Conservation (phyloP, 495 filamentous ascomycete genomes). For the Talaromyces liani region DNA sequence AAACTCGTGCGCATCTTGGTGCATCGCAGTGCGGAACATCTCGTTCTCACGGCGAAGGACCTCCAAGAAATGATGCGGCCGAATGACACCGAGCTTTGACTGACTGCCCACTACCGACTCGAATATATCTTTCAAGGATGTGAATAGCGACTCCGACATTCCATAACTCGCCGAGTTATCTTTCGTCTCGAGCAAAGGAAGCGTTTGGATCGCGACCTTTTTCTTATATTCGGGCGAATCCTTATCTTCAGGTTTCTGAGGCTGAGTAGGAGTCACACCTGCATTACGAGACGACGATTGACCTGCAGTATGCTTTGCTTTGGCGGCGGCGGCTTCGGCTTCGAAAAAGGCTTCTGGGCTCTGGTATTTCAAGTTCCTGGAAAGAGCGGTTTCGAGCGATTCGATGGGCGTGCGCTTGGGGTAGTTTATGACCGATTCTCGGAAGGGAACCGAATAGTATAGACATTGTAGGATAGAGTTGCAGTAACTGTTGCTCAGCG, state of each 20-base stretch:
- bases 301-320: conserved; percentile 30
- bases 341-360: conserved; percentile 31
- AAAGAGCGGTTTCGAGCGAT: conserved; percentile 39
- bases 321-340: conserved; percentile 36
- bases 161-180: conserved; percentile 75
- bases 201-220: conserved; percentile 80
- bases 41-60: conserved; percentile 90
- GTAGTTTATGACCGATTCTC: conserved; percentile 91
- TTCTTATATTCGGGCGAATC: conserved; percentile 95
- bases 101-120: conserved; percentile 78
- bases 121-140: conserved; percentile 92
- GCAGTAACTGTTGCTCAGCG: conserved; percentile 62
- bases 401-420: conserved; percentile 58
- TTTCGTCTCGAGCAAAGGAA: conserved; percentile 75
- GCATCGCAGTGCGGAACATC: conserved; percentile 94
- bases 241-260: conserved; percentile 69
- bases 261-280: conserved; percentile 43
- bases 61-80: conserved; percentile 87
- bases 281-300: conserved; percentile 34
- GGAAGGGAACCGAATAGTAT: conserved; percentile 90
- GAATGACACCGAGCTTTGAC: conserved; percentile 83
- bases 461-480: conserved; percentile 97
- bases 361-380: conserved; percentile 41
- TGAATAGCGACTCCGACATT: conserved; percentile 93
- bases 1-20: conserved; percentile 98